phyloP scores from a whole-genome alignment of 1,139 yeast species.

The Scheffersomyces illinoinensis region DNA sequence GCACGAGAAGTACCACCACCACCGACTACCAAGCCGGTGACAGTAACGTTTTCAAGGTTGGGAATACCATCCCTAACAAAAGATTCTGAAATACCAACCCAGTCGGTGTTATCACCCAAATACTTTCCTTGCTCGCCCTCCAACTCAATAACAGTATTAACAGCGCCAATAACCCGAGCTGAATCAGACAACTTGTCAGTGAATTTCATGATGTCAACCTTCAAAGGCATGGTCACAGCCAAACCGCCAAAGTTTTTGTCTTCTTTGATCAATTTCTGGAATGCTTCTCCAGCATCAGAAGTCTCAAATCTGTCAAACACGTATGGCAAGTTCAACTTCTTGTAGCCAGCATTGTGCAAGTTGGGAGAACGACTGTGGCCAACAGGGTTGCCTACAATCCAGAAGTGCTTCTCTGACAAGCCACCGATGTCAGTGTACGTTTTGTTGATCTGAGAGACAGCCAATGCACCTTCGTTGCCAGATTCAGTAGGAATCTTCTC shows the following conservation, averaged over 20 bases:
- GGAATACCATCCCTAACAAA: constrained; percentile 65
- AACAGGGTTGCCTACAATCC: constrained; percentile 82
- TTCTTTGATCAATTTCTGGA: constrained; percentile 48
- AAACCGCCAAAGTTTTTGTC: constrained; percentile 73
- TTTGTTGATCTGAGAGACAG: constrained; percentile 60
- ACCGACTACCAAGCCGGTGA: constrained; percentile 77
- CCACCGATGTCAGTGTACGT: constrained; percentile 67
- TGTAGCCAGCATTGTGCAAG: constrained; percentile 77
- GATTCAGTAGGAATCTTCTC: constrained; percentile 60
- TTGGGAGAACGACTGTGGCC: constrained; percentile 86
- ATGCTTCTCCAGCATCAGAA: constrained; percentile 52
- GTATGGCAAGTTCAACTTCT: constrained; percentile 76
- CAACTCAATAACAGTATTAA: constrained; percentile 75
- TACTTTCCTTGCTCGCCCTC: constrained; percentile 51
- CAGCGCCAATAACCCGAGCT: constrained; percentile 84
- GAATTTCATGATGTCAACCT: constrained; percentile 71
- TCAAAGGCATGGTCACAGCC: constrained; percentile 89
- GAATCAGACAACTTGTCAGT: constrained; percentile 66
- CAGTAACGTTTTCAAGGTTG: constrained; percentile 27
- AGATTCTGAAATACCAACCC: constrained; percentile 83
- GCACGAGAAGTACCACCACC: constrained; percentile 99
- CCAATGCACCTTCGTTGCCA: constrained; percentile 72
- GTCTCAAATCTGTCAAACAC: constrained; percentile 70
- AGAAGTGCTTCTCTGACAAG: constrained; percentile 55
- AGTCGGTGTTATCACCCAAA: constrained; percentile 91